Evolutionary conservation across 345 rosid species (phyloP).

Genomic region (Boechera divaricarpa): DNA sequence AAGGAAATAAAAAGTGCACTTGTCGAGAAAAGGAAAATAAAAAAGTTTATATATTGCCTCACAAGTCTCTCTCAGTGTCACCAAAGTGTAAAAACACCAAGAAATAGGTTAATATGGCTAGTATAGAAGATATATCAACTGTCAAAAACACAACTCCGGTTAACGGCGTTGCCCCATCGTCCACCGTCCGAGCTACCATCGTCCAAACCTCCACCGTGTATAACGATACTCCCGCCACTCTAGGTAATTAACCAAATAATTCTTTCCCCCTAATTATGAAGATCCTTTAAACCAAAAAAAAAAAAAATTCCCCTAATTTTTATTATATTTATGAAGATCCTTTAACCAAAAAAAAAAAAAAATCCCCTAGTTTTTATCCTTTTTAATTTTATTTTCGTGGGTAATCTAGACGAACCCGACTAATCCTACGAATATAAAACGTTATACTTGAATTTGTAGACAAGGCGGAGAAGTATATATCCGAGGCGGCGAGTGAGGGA

Average conservation of each 20-base stretch:
- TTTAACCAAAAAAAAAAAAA: too few species aligned
- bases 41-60: background rate
- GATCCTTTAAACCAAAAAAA: too few species aligned
- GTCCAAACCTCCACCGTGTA: background rate
- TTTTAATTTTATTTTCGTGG: background rate
- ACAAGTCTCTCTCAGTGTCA: background rate
- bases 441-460: background rate
- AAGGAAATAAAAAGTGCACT: too few species aligned
- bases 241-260: background rate
- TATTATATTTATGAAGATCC: too few species aligned
- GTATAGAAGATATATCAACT: background rate
- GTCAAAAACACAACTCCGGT: background rate
- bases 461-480: constrained; percentile 70
- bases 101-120: background rate
- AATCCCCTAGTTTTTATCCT: too few species aligned
- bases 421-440: background rate
- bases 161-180: background rate
- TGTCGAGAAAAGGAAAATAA: background rate
- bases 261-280: background rate
- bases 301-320: too few species aligned
- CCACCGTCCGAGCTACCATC: background rate
- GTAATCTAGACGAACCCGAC: background rate
- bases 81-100: background rate
- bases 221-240: background rate
- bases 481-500: constrained; percentile 76